phyloP scores from a whole-genome alignment of 768 basidiomycete species.

The Termitomyces sp. region DNA sequence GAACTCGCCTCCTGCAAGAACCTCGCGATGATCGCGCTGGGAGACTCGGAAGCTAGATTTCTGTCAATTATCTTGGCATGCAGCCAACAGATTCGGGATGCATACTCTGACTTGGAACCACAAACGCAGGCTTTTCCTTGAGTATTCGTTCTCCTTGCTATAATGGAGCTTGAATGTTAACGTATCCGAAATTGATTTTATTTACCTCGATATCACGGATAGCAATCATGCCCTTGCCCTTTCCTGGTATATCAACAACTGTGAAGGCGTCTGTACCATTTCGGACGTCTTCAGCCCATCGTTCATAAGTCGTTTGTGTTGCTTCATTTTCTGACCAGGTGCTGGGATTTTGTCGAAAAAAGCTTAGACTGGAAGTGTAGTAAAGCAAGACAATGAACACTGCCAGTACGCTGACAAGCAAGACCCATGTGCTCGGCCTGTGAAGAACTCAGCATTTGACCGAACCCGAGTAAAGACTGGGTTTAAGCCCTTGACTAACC shows the following conservation, averaged over 20 bases:
- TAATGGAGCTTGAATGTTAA: background rate
- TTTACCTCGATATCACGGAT: slow-evolving; percentile 43
- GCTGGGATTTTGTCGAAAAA: background rate
- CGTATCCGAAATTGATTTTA: background rate
- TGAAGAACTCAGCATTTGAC: background rate
- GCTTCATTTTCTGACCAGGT: background rate
- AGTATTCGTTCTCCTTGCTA: slow-evolving; percentile 55
- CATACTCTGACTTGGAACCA: slow-evolving; percentile 42
- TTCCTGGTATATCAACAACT: slow-evolving; percentile 46
- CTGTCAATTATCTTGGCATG: background rate
- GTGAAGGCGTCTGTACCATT: slow-evolving; percentile 18
- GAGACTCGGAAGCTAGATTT: slow-evolving; percentile 36
- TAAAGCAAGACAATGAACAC: background rate
- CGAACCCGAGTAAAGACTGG: background rate
- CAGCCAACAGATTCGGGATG: slow-evolving; percentile 11
- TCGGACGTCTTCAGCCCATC: background rate
- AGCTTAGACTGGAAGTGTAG: background rate
- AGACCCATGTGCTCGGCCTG: background rate
- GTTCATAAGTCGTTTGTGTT: background rate
- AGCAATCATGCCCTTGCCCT: slow-evolving; percentile 51
- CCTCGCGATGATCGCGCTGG: slow-evolving; percentile 34
- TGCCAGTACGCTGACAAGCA: background rate
- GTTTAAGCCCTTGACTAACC: background rate
- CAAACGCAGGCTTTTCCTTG: slow-evolving; percentile 48
- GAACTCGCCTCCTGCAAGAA: slow-evolving; percentile 27